Evolutionary conservation across 169 alveolate species (phyloP).

Genomic region (Plasmodium chabaudi): DNA sequence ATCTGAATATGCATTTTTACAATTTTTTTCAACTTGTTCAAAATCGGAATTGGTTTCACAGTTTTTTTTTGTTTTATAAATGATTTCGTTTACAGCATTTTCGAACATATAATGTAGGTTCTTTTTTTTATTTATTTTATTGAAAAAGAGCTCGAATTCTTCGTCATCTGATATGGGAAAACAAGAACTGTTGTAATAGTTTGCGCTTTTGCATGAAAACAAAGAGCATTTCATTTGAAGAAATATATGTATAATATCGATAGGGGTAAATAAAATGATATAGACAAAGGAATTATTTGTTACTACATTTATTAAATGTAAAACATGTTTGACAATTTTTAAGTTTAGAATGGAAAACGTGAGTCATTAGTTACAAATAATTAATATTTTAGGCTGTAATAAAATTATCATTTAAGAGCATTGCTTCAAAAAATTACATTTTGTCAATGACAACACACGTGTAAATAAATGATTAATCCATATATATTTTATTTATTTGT

Average conservation of each 20-base stretch:
- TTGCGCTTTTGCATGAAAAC: constrained; percentile 55
- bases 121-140: constrained; percentile 16
- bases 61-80: constrained; percentile 30
- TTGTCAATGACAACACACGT: no score
- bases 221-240: constrained; percentile 27
- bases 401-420: no score
- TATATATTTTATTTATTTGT: no score
- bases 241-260: no score
- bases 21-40: constrained; percentile 54
- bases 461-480: no score
- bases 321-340: no score
- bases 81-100: constrained; percentile 48
- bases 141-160: constrained; percentile 25
- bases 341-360: no score
- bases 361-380: no score
- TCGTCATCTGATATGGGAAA: constrained; percentile 36
- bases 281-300: background rate
- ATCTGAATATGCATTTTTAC: constrained; percentile 5
- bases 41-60: constrained; percentile 44
- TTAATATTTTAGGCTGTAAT: no score
- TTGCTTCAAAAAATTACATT: no score
- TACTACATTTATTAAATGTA: no score
- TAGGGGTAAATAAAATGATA: background rate
- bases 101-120: constrained; percentile 27
- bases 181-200: constrained; percentile 33